Conservation (phyloP, 2,329 filamentous ascomycete species). For the Corynespora cassiicola region DNA sequence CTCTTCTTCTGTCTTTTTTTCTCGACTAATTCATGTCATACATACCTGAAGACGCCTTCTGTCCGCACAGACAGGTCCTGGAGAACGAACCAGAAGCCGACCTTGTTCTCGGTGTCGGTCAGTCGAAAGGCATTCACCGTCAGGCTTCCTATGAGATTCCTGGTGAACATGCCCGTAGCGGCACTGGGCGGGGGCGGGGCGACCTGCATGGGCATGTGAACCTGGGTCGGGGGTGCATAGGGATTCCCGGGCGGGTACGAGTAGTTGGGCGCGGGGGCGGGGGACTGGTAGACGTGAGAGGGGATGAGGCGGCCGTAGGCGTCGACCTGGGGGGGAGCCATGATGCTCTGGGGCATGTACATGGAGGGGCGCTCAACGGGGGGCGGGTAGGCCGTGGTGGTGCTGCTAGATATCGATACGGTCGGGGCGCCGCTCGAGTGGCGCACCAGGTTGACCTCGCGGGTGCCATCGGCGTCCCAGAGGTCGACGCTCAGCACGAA, state of each 20-base stretch:
- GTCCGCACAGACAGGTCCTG: conserved; percentile 95
- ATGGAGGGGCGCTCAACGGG: conserved; percentile 46
- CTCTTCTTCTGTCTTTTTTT: too few species aligned
- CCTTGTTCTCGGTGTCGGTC: conserved; percentile 77
- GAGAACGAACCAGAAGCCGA: conserved; percentile 95
- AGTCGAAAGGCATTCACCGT: conserved; percentile 87
- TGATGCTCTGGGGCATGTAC: conserved; percentile 22
- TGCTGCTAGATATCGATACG: conserved; percentile 78
- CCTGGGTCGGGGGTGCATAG: conserved; percentile 13
- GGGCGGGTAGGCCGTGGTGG: conserved; percentile 76
- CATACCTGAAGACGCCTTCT: conserved; percentile 87
- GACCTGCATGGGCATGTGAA: conserved; percentile 21
- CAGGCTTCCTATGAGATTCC: conserved; percentile 92
- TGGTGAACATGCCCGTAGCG: conserved; percentile 85
- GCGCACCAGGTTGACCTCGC: conserved; percentile 73
- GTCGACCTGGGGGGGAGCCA: conserved; percentile 40
- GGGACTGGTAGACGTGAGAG: too few species aligned
- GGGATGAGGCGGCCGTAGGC: conserved; percentile 47
- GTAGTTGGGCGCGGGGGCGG: conserved; percentile 18
- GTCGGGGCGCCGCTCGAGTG: conserved; percentile 69
- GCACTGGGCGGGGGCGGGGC: conserved; percentile 48
- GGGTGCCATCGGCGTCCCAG: conserved; percentile 66
- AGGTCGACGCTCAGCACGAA: conserved; percentile 74
- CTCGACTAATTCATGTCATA: too few species aligned
- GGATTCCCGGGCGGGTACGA: conserved; percentile 7